Evolutionary conservation across 805 yeast genomes (phyloP).

Genomic region (Candida golubevii): DNA sequence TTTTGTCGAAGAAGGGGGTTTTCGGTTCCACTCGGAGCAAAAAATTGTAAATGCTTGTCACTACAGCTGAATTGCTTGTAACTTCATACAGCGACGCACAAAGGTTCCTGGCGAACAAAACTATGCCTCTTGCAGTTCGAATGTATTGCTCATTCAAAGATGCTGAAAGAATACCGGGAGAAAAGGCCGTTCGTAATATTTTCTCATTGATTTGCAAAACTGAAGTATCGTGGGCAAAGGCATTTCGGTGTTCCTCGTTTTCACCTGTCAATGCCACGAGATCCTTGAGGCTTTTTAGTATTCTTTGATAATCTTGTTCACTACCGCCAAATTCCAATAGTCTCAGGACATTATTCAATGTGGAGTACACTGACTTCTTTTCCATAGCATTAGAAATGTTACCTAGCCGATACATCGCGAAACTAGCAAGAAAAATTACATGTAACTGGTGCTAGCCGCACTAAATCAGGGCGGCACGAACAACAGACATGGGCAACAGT

Average conservation of each 20-base stretch:
- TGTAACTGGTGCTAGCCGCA: too few species aligned
- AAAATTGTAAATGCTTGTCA: conserved; percentile 9
- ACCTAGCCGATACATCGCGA: too few species aligned
- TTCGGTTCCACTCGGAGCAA: neutral
- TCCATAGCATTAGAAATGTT: too few species aligned
- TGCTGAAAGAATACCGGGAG: neutral
- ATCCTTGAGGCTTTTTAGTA: too few species aligned
- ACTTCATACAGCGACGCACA: conserved; percentile 23
- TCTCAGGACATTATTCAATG: too few species aligned
- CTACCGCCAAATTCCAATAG: too few species aligned
- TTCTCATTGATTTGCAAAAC: neutral
- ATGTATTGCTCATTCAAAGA: conserved; percentile 8
- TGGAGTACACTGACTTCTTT: too few species aligned
- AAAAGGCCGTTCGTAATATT: neutral
- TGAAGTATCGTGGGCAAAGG: neutral
- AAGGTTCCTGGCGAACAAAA: conserved; percentile 48
- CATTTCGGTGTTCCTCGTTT: neutral
- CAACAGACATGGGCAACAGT: too few species aligned
- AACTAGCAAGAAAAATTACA: too few species aligned
- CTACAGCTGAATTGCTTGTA: conserved; percentile 5
- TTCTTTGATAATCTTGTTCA: too few species aligned
- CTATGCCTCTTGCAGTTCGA: conserved; percentile 43
- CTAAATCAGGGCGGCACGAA: too few species aligned
- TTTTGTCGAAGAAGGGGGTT: conserved; percentile 2
- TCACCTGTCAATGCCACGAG: conserved; percentile 1